A percentile compares a stretch with the other conserved stretches of the same genome.
phyloP scores from a whole-genome alignment of 306 rosid genomes.

The Casuarina glauca region DNA sequence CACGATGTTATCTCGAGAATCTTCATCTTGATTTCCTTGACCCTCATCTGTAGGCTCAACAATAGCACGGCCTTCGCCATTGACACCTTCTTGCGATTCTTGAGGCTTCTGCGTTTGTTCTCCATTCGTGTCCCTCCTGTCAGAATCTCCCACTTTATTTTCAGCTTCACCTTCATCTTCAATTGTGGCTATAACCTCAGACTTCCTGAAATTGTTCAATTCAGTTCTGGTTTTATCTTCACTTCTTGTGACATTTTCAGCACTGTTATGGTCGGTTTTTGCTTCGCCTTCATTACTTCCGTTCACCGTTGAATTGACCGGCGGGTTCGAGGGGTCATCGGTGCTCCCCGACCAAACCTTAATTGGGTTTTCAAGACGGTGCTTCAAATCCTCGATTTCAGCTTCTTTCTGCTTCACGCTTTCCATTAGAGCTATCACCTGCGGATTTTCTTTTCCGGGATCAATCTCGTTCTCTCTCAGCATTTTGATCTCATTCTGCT shows the following conservation, averaged over 20 bases:
- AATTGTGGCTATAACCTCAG: constrained; percentile 16
- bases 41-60: constrained; percentile 5
- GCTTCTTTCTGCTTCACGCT: constrained; percentile 64
- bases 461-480: constrained; percentile 30
- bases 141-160: constrained; percentile 1
- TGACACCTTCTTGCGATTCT: constrained; percentile 6
- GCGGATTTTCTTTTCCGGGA: constrained; percentile 29
- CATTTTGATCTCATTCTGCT: constrained; percentile 60
- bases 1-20: not conserved
- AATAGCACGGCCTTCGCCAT: not conserved
- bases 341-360: constrained; percentile 28
- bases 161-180: constrained; percentile 28
- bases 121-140: constrained; percentile 11
- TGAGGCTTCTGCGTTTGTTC: constrained; percentile 22
- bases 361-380: constrained; percentile 35
- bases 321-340: constrained; percentile 33
- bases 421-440: constrained; percentile 37
- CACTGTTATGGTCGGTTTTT: constrained; percentile 10
- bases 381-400: constrained; percentile 59
- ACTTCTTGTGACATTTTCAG: constrained; percentile 17
- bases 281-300: constrained; percentile 23
- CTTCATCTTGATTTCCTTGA: constrained; percentile 23
- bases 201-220: constrained; percentile 14
- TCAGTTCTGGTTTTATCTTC: constrained; percentile 30
- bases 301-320: constrained; percentile 27